phyloP scores from a whole-genome alignment of 2,329 filamentous ascomycete genomes.

The Kalaharituber pfeilii region DNA sequence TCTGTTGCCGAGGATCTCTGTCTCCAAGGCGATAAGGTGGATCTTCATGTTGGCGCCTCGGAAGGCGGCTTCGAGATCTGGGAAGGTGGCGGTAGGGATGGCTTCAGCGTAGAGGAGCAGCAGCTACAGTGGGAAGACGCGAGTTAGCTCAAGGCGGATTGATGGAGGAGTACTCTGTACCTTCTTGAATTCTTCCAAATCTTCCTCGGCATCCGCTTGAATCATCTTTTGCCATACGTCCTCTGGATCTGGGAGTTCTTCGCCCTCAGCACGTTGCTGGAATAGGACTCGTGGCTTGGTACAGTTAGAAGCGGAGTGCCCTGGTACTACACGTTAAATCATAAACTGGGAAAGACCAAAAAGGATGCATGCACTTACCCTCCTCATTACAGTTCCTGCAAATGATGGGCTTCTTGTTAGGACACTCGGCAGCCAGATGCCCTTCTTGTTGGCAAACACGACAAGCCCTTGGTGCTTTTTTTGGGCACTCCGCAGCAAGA shows the following conservation, averaged over 20 bases:
- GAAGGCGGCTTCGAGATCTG: neutral
- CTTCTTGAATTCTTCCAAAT: neutral
- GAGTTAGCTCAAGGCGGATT: neutral
- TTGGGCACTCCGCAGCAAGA: constrained; percentile 17
- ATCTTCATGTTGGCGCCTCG: neutral
- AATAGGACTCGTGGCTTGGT: neutral
- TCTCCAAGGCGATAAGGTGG: neutral
- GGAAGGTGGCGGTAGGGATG: neutral
- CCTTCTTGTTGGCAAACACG: constrained; percentile 37
- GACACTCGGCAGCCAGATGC: constrained; percentile 46
- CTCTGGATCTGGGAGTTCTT: neutral
- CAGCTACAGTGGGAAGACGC: neutral
- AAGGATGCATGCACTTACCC: constrained; percentile 29
- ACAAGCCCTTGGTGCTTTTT: constrained; percentile 19
- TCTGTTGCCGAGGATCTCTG: neutral
- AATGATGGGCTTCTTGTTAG: constrained; percentile 36
- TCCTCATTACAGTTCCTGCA: constrained; percentile 47
- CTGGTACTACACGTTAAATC: neutral
- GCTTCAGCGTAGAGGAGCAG: neutral
- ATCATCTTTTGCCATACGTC: neutral
- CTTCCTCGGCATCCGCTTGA: neutral
- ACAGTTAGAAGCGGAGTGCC: neutral
- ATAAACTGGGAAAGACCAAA: neutral
- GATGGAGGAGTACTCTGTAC: neutral
- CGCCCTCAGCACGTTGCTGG: neutral